Evolutionary conservation across 164 flowering plant species (phyloP).

Genomic region (Vitis rupestris): DNA sequence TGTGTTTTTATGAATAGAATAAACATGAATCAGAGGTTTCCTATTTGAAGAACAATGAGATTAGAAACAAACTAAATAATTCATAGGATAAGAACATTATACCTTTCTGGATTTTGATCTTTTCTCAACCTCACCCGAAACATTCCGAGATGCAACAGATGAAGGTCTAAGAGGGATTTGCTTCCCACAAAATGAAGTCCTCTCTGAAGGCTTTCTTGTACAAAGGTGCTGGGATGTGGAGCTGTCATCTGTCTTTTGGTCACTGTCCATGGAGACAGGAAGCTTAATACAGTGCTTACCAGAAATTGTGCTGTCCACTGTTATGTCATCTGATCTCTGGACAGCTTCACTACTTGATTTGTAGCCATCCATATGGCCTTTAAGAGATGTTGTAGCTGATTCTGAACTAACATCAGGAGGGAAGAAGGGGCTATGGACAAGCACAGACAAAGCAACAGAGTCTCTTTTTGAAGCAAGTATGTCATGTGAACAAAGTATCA

Average conservation of each 20-base stretch:
- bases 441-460: constrained; percentile 52
- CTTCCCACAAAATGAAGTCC: constrained; percentile 61
- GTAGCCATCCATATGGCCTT: constrained; percentile 53
- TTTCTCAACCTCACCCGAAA: constrained; percentile 42
- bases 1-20: constrained; percentile 12
- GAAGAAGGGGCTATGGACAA: constrained; percentile 50
- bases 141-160: constrained; percentile 33
- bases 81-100: neutral
- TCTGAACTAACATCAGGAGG: constrained; percentile 86
- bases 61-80: neutral
- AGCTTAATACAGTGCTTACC: constrained; percentile 44
- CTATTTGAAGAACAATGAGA: neutral
- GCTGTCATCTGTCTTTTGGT: constrained; percentile 70
- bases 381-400: constrained; percentile 89
- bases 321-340: constrained; percentile 83
- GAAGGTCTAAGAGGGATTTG: constrained; percentile 61
- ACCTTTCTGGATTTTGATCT: constrained; percentile 60
- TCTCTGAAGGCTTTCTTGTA: constrained; percentile 38
- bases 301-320: constrained; percentile 72
- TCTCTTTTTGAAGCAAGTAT: constrained; percentile 75
- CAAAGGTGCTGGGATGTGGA: constrained; percentile 49
- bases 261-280: constrained; percentile 53
- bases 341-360: constrained; percentile 68
- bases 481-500: constrained; percentile 81
- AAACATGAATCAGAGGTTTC: neutral